Evolutionary conservation across 495 filamentous ascomycete species (phyloP).

Genomic region (Penicillium turbatum): DNA sequence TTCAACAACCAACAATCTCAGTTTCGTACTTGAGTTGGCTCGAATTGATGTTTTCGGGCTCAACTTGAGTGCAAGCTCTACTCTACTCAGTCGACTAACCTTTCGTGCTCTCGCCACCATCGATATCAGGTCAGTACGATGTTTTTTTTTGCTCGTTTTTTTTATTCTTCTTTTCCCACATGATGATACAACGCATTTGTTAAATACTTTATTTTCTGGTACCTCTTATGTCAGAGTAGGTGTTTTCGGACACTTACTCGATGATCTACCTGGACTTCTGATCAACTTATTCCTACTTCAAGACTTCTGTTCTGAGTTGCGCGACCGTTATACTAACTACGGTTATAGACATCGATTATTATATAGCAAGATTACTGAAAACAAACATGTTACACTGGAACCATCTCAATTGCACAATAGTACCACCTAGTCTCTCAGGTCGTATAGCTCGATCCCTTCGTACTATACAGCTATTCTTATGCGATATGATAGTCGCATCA

Average conservation of each 20-base stretch:
- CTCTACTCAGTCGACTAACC: not conserved
- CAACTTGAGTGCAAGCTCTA: not conserved
- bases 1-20: not conserved
- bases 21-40: not conserved
- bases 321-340: conserved; percentile 24
- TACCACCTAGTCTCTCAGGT: not conserved
- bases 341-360: conserved; percentile 4
- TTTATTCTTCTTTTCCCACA: conserved; percentile 21
- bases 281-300: conserved; percentile 22
- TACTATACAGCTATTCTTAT: not conserved
- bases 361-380: not conserved
- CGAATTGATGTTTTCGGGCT: conserved; percentile 2
- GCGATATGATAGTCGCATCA: not conserved
- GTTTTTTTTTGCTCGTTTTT: not conserved
- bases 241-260: conserved; percentile 41
- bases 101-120: not conserved
- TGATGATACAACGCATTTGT: conserved; percentile 43
- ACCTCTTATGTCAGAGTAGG: conserved; percentile 59
- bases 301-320: conserved; percentile 7
- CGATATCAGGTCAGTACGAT: conserved; percentile 30
- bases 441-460: not conserved
- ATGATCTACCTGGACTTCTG: conserved; percentile 65
- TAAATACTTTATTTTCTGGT: conserved; percentile 54
- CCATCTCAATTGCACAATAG: not conserved
- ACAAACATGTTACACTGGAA: not conserved